Evolutionary conservation across 306 rosid genomes (phyloP).

Genomic region (Pyrus betulifolia): DNA sequence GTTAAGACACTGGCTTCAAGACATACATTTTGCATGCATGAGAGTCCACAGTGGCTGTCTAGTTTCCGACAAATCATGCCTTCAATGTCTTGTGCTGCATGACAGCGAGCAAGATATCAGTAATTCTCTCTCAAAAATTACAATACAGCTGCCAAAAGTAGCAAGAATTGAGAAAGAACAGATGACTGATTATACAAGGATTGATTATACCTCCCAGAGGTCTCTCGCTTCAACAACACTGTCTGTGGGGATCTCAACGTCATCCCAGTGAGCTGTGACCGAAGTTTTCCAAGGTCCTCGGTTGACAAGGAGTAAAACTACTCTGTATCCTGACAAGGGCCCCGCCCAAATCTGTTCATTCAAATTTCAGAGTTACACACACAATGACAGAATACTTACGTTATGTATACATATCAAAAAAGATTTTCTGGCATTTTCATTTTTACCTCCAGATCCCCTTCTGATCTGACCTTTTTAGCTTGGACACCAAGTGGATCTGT

Average conservation of each 20-base stretch:
- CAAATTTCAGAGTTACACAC: background rate
- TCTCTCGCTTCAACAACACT: constrained; percentile 69
- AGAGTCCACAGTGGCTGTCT: constrained; percentile 51
- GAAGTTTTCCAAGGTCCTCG: constrained; percentile 31
- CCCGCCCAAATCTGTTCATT: constrained; percentile 82
- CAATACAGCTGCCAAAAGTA: background rate
- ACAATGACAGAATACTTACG: background rate
- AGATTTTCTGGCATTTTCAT: background rate
- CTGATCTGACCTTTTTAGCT: constrained; percentile 81
- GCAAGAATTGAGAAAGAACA: background rate
- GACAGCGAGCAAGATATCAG: background rate
- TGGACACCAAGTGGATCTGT: constrained; percentile 80
- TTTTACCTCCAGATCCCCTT: constrained; percentile 76
- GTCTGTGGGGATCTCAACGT: constrained; percentile 64
- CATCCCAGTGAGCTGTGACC: constrained; percentile 72
- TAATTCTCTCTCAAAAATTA: background rate
- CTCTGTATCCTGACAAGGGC: constrained; percentile 70
- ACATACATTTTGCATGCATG: constrained; percentile 73
- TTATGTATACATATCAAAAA: background rate
- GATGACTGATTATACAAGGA: background rate
- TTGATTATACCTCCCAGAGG: constrained; percentile 67
- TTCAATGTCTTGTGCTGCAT: constrained; percentile 75
- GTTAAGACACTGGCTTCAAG: constrained; percentile 57
- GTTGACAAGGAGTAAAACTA: constrained; percentile 60
- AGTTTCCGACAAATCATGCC: constrained; percentile 40